phyloP scores from a whole-genome alignment of 1,284 basidiomycete genomes.

The Boletellus deceptivus region DNA sequence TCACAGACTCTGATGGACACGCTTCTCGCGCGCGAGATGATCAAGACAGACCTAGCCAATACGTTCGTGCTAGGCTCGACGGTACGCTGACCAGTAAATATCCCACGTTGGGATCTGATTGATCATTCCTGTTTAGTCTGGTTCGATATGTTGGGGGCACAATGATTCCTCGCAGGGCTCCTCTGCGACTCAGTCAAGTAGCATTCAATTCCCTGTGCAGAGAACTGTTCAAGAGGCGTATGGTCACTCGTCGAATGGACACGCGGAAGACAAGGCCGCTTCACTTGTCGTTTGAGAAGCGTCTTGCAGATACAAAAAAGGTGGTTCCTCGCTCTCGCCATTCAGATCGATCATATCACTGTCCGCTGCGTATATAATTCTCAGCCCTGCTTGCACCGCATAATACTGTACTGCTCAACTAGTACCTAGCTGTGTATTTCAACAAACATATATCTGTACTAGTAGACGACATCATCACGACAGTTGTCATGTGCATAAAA shows the following conservation, averaged over 20 bases:
- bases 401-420: too few relatives aligned
- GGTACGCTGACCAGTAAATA: background rate
- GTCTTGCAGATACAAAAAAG: too few relatives aligned
- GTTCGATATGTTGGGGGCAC: background rate
- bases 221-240: background rate
- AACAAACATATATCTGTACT: too few relatives aligned
- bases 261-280: background rate
- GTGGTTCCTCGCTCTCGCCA: too few relatives aligned
- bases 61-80: background rate
- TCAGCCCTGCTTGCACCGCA: too few relatives aligned
- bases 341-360: too few relatives aligned
- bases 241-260: background rate
- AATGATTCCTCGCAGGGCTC: background rate
- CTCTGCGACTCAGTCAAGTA: background rate
- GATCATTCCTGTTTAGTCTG: background rate
- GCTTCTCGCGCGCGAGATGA: conserved; percentile 9
- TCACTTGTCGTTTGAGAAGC: too few relatives aligned
- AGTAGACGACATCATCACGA: too few relatives aligned
- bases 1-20: conserved; percentile 15
- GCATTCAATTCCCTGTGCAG: background rate
- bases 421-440: too few relatives aligned
- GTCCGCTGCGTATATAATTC: too few relatives aligned
- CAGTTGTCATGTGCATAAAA: too few relatives aligned
- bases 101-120: background rate
- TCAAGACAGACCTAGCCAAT: conserved; percentile 6